These are phyloP conservation scores for Hibiscus syriacus DNA, from an alignment of 345 rosid genomes.

Conservation along the genomic window DNA sequence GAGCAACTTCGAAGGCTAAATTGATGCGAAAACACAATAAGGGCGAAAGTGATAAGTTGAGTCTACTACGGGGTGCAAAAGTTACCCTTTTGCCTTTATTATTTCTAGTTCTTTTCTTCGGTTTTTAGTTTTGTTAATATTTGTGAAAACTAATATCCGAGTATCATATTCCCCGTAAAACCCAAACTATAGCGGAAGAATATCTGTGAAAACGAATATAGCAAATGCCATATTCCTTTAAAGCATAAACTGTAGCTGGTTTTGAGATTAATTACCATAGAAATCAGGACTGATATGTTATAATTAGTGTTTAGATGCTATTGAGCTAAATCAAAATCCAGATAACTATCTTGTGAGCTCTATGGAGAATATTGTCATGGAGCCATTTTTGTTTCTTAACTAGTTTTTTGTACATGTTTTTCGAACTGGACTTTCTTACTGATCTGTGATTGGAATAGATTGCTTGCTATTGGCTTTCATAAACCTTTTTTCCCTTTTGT, in stretches of 20 bases:
- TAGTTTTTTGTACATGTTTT: neutral
- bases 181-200: neutral
- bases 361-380: neutral
- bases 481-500: neutral
- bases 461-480: slow-evolving; percentile 1
- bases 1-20: too few species aligned
- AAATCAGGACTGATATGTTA: neutral
- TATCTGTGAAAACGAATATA: neutral
- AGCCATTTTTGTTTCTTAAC: neutral
- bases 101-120: neutral
- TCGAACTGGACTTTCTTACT: neutral
- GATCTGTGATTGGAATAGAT: neutral
- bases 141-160: neutral
- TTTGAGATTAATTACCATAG: neutral
- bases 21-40: too few species aligned
- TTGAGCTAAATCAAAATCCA: neutral
- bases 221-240: neutral
- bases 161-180: neutral
- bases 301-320: neutral
- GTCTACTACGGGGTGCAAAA: too few species aligned
- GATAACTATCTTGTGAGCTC: neutral
- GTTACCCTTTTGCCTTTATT: too few species aligned
- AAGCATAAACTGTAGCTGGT: neutral
- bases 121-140: neutral
- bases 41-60: too few species aligned